Conservation (phyloP, 2,329 filamentous ascomycete genomes). For the Hypoxylon sp. region DNA sequence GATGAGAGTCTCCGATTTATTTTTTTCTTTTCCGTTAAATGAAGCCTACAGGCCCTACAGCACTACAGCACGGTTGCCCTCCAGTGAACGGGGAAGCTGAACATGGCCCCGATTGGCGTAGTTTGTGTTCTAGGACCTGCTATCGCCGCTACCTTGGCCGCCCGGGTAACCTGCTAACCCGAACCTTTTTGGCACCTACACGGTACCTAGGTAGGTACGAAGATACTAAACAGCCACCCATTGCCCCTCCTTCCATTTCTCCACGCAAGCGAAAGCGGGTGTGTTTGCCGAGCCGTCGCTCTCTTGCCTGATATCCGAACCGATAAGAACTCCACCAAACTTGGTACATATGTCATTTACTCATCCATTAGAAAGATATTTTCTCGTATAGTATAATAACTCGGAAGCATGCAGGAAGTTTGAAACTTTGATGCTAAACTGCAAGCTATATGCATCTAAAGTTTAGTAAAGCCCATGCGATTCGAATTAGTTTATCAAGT, state of each 20-base stretch:
- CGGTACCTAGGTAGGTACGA: conserved; percentile 3
- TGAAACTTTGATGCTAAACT: too few species aligned
- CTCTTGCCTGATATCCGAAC: not conserved
- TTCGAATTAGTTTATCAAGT: not conserved
- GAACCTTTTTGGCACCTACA: not conserved
- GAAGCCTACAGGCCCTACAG: conserved; percentile 19
- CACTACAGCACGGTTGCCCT: conserved; percentile 11
- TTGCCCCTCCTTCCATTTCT: conserved; percentile 24
- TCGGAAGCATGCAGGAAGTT: too few species aligned
- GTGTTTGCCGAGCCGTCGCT: not conserved
- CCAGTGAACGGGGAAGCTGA: conserved; percentile 20
- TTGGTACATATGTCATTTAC: too few species aligned
- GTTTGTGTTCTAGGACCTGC: conserved; percentile 20
- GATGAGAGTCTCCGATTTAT: conserved; percentile 39
- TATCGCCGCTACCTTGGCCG: not conserved
- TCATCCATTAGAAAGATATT: too few species aligned
- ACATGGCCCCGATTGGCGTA: conserved; percentile 13
- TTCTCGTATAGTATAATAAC: too few species aligned
- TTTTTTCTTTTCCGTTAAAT: conserved; percentile 38
- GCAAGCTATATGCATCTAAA: conserved; percentile 1
- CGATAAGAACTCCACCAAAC: not conserved
- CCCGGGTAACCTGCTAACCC: conserved; percentile 8
- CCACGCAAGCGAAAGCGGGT: not conserved
- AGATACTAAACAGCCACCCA: not conserved
- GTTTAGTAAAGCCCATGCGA: not conserved